A percentile compares a stretch with the other conserved stretches of the same genome.
Conservation (phyloP, 2,329 filamentous ascomycete genomes). For the Paracamarosporium sp. region DNA sequence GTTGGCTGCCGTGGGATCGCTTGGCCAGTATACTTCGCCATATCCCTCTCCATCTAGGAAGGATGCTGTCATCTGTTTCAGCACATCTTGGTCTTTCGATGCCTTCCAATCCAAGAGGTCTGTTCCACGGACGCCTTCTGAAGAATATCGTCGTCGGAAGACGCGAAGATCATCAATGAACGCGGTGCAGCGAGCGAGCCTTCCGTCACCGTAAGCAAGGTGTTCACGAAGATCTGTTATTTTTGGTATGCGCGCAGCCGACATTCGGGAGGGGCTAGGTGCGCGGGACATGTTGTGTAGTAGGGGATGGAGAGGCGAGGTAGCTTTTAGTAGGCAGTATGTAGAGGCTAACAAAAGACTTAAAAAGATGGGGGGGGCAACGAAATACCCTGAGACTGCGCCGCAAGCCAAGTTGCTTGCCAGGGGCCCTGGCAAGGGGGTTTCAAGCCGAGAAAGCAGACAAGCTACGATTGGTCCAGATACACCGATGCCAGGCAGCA, state of each 20-base stretch:
- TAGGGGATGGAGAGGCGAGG: too few species aligned
- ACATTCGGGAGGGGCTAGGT: neutral
- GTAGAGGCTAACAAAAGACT: too few species aligned
- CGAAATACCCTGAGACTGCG: too few species aligned
- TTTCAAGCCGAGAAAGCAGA: too few species aligned
- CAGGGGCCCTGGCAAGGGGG: too few species aligned
- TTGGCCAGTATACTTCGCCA: conserved; percentile 10
- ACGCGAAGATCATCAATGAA: conserved; percentile 6
- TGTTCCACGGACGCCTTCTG: neutral
- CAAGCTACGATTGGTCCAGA: too few species aligned
- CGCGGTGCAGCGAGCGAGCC: neutral
- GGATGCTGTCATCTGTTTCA: neutral
- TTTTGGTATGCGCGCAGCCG: conserved; percentile 6
- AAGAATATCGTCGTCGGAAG: neutral
- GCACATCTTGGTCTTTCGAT: neutral
- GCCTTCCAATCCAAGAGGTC: conserved; percentile 9
- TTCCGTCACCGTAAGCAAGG: conserved; percentile 2
- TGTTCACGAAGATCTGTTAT: conserved; percentile 7
- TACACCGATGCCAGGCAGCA: too few species aligned
- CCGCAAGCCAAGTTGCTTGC: too few species aligned
- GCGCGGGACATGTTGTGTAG: too few species aligned
- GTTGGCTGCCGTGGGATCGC: conserved; percentile 1
- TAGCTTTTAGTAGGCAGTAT: too few species aligned
- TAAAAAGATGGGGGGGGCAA: too few species aligned
- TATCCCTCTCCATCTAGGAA: conserved; percentile 1